Base-by-base conservation (phyloP, 179 eudicot genomes). In the Pouteria campechiana region DNA sequence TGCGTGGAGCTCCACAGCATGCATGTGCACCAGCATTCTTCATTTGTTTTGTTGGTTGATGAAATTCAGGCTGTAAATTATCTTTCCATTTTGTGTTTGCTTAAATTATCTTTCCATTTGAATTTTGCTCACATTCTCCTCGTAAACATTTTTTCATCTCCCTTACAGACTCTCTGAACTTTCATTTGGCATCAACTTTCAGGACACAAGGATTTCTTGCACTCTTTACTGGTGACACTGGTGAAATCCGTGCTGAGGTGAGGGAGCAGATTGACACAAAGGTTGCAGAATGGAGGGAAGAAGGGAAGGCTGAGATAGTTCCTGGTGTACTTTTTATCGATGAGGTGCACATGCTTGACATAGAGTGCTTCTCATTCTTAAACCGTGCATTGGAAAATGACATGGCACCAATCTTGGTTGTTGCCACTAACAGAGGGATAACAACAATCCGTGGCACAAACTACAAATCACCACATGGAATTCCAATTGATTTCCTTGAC, bases 281-380 rank as follows among this genome's bases (percentile, higher is more conserved):
- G 60, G 93, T 85, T 7, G 98, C 93, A 30, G 98, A 90, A 50
- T 90, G 95, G 98, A 65, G 95, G 48, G 95, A 90, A 55, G 98
- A 86, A 70, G 98, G 98, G 21, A 90, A 86, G 54, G 93, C 98
- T 11, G 98, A 89, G 63, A 84, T 89, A 13, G 70, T 89, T 4
- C 97, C 93, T 2, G 97, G 97, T 22, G 97, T 89, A 23, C 79
- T 84, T 50, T 89, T 89, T 73, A 81, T 89, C 4, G 95, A 89
- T 20, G 98, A 86, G 74, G 98, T 86, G 20, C 98, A 90, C 69
- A 86, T 90, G 96, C 66, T 90, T 18, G 98, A 90, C 42, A 64
- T 81, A 0, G 93, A 85, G 71, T 85, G 97, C 60, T 89, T 89
- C 37, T 89, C 97, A 9, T 85, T 89, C 68, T 64, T 89, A 7